Evolutionary conservation across 2,329 filamentous ascomycete species (phyloP), one percentile per base, ranked within the genome.

Genomic region (Septoria linicola): DNA sequence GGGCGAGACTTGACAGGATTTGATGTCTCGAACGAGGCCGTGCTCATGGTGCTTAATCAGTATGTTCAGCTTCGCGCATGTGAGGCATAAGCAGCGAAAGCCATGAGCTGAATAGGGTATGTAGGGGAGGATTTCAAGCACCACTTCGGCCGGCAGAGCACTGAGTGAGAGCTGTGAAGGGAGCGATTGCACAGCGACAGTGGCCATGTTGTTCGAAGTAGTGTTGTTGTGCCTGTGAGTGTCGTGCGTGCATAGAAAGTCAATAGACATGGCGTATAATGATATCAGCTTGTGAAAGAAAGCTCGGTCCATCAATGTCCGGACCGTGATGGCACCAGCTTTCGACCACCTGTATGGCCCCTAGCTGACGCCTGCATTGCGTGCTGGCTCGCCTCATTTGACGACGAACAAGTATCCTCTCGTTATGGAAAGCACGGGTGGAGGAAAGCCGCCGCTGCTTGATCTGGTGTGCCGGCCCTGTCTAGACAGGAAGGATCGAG

Each of bases 121-220:
- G 13, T 58, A 55, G 3, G 65, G 63, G 4, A 68, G 53, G 39
- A 68, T 59, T 39, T 67, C 62, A n/a, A 64, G 59, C 7, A 67
- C 61, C 32, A 70, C 53, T 45, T 65, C 63, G 37, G 57, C 44
- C n/a, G 62, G 63, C 16, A 66, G 56, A 35, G 39, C n/a, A 41
- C 40, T 32, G 34, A 60, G 41, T 7, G 53, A 53, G 4, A 40
- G 13, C 8, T 41, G 39, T 14, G 14, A 21, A 20, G 40, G 21
- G 2, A 8, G 40, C n/a, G 13, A 21, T 30, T 31, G 21, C 11
- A 30, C n/a, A 11, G 14, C n/a, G 4, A 31, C n/a, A 11, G 30
- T 27, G 2, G 32, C 13, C 16, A 30, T 46, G 19, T 14, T 23
- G 19, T 13, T 25, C 6, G 16, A 25, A 23, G 32, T 10, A 20